These are phyloP conservation scores for Microsporum audouinii DNA, from an alignment of 2,329 filamentous ascomycete genomes.

Conservation along the genomic window DNA sequence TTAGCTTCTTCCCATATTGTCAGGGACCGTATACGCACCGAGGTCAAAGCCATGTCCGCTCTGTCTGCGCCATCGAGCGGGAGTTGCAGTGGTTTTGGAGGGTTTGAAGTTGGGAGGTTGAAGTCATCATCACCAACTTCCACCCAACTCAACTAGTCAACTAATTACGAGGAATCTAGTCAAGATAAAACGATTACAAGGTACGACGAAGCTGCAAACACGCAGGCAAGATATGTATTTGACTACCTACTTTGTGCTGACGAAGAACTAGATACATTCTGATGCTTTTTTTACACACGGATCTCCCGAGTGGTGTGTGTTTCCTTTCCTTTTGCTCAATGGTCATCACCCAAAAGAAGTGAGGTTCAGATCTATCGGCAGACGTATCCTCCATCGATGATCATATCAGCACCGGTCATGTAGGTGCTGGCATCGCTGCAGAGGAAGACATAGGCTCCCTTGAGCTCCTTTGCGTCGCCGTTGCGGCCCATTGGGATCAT, in stretches of 20 bases:
- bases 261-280: background rate
- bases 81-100: background rate
- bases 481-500: constrained; percentile 50
- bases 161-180: background rate
- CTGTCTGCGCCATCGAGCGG: constrained; percentile 23
- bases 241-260: background rate
- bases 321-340: background rate
- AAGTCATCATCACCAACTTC: background rate
- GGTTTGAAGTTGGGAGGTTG: background rate
- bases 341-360: too few relatives aligned
- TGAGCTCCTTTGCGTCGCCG: constrained; percentile 57
- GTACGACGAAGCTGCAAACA: background rate
- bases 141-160: background rate
- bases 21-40: constrained; percentile 21
- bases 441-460: constrained; percentile 65
- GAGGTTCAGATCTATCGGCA: background rate
- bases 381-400: constrained; percentile 58
- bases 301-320: background rate
- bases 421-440: constrained; percentile 65
- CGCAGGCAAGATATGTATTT: background rate
- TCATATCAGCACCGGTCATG: constrained; percentile 58
- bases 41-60: constrained; percentile 35
- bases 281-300: background rate
- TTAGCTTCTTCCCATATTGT: background rate
- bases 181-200: background rate